Evolutionary conservation across 2,329 filamentous ascomycete genomes (phyloP).

Genomic region (Fusarium sp.): DNA sequence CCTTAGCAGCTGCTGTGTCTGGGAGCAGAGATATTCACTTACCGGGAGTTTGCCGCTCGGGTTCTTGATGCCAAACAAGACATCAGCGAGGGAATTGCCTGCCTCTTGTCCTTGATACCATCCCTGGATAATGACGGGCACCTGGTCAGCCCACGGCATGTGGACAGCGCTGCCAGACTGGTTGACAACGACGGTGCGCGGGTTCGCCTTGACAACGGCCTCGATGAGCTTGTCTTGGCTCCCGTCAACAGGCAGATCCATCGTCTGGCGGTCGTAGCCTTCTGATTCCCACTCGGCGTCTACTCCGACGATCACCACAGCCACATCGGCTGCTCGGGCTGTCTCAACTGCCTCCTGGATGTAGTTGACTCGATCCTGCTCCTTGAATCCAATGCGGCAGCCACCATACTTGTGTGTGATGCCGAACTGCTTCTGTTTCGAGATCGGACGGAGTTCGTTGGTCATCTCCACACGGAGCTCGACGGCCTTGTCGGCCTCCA

Average conservation of each 20-base stretch:
- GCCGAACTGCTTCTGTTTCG: slow-evolving; percentile 71
- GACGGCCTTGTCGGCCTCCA: slow-evolving; percentile 72
- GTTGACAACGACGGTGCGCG: slow-evolving; percentile 77
- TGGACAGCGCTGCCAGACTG: slow-evolving; percentile 61
- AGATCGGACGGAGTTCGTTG: slow-evolving; percentile 74
- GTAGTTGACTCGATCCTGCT: slow-evolving; percentile 73
- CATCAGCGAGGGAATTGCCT: slow-evolving; percentile 76
- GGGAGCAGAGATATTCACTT: not conserved
- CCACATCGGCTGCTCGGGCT: slow-evolving; percentile 76
- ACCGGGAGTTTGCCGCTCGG: slow-evolving; percentile 80
- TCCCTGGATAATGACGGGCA: slow-evolving; percentile 76
- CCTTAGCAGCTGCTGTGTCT: not conserved
- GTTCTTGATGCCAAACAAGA: slow-evolving; percentile 78
- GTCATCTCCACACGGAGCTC: slow-evolving; percentile 69
- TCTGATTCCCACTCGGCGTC: slow-evolving; percentile 85
- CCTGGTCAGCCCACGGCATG: slow-evolving; percentile 77
- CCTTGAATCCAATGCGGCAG: slow-evolving; percentile 80
- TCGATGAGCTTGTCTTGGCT: slow-evolving; percentile 73
- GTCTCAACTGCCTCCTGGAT: slow-evolving; percentile 76
- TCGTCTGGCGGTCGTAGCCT: slow-evolving; percentile 80
- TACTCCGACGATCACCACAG: slow-evolving; percentile 78
- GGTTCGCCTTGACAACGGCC: slow-evolving; percentile 74
- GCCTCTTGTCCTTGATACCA: slow-evolving; percentile 74
- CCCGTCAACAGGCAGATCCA: slow-evolving; percentile 76
- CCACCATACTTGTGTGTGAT: slow-evolving; percentile 79